Conservation (phyloP, 2,329 filamentous ascomycete species). For the Teratosphaeria epicoccoides region DNA sequence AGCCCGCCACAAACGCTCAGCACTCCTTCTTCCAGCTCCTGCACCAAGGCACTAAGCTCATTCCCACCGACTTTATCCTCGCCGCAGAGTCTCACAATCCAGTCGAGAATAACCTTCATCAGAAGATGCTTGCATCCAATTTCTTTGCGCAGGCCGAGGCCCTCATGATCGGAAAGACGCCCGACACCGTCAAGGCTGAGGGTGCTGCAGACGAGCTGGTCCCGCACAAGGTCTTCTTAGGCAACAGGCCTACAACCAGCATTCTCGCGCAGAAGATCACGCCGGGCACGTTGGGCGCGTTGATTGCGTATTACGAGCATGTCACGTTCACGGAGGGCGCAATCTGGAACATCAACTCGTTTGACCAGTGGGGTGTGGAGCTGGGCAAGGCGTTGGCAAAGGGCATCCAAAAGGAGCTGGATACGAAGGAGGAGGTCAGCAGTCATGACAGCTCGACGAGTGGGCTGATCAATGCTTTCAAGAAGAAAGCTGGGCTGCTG, state of each 20-base stretch:
- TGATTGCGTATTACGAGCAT: constrained; percentile 99
- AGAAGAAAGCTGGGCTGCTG: constrained; percentile 47
- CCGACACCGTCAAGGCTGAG: constrained; percentile 68
- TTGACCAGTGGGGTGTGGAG: constrained; percentile 99
- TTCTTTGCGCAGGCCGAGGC: constrained; percentile 84
- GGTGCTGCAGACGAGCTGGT: constrained; percentile 64
- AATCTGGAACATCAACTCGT: constrained; percentile 98
- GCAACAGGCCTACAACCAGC: constrained; percentile 92
- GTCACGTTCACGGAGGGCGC: constrained; percentile 95
- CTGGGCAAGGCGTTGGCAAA: constrained; percentile 89
- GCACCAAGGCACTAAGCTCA: constrained; percentile 98
- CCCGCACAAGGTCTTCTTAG: constrained; percentile 98
- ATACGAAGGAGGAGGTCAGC: constrained; percentile 58
- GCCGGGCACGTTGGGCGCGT: constrained; percentile 79
- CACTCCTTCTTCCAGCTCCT: constrained; percentile 99
- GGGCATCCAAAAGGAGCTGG: constrained; percentile 60
- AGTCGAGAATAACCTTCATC: constrained; percentile 81
- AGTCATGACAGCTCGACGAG: constrained; percentile 81
- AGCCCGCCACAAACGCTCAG: constrained; percentile 97
- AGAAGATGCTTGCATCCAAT: constrained; percentile 90
- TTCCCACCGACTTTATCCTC: constrained; percentile 95
- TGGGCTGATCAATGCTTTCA: constrained; percentile 84
- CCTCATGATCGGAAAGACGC: constrained; percentile 77
- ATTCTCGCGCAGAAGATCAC: constrained; percentile 92
- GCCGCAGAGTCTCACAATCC: constrained; percentile 96